These are phyloP conservation scores for Akanthomyces muscarius DNA, from an alignment of 2,329 filamentous ascomycete genomes.

Conservation along the genomic window DNA sequence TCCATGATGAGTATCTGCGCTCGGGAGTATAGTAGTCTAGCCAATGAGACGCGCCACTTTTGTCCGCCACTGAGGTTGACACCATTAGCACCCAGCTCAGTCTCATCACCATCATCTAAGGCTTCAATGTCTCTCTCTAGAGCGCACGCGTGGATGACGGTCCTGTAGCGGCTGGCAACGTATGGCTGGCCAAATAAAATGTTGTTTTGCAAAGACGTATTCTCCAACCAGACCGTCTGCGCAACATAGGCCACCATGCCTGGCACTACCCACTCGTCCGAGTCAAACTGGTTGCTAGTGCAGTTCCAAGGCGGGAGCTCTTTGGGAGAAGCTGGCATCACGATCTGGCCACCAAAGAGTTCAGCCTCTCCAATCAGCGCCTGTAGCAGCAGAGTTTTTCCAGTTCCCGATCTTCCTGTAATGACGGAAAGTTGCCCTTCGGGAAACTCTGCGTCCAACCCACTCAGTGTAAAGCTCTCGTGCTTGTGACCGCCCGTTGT, in stretches of 20 bases:
- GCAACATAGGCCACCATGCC: slow-evolving; percentile 69
- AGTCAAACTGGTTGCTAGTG: slow-evolving; percentile 59
- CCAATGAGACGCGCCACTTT: slow-evolving; percentile 76
- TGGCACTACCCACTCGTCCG: slow-evolving; percentile 61
- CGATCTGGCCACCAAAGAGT: slow-evolving; percentile 58
- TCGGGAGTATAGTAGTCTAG: slow-evolving; percentile 73
- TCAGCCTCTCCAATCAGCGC: slow-evolving; percentile 74
- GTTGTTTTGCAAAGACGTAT: slow-evolving; percentile 72
- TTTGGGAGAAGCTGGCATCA: slow-evolving; percentile 48
- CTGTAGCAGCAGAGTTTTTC: slow-evolving; percentile 71
- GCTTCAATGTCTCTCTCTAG: slow-evolving; percentile 72
- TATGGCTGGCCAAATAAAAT: slow-evolving; percentile 72
- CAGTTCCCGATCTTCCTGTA: slow-evolving; percentile 71
- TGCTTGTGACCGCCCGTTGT: slow-evolving; percentile 32
- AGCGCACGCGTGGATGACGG: slow-evolving; percentile 68
- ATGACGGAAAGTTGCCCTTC: slow-evolving; percentile 68
- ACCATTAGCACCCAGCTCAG: slow-evolving; percentile 79
- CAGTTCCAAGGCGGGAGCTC: slow-evolving; percentile 31
- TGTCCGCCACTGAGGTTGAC: slow-evolving; percentile 83
- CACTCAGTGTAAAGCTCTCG: slow-evolving; percentile 60
- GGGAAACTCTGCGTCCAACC: slow-evolving; percentile 64
- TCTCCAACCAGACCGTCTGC: slow-evolving; percentile 83
- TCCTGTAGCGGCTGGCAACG: slow-evolving; percentile 63
- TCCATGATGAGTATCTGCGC: slow-evolving; percentile 74
- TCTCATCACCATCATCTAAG: slow-evolving; percentile 70